Evolutionary conservation across 2,329 filamentous ascomycete species (phyloP), one percentile per base, ranked within the genome.

Genomic region (Fusarium torulosum): DNA sequence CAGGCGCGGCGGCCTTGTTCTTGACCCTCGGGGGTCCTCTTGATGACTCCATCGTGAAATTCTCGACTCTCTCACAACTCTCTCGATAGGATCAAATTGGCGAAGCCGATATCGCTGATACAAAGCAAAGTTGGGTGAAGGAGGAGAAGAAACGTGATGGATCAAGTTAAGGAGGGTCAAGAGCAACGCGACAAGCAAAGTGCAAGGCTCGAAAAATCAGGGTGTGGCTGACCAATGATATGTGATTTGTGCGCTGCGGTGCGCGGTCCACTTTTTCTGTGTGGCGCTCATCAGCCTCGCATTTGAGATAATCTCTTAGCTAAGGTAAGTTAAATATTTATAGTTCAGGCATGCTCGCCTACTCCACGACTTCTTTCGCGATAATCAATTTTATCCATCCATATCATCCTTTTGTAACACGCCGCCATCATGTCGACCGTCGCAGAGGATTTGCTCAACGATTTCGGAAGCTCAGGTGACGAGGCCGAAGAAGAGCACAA

Each of bases 21-120:
- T 98, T 98, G 85, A 99, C 96, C 87, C 94, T 86, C 14, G 96
- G 95, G 59, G 96, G 95, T 74, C 95, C 96, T 69, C 95, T 91
- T 71, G 92, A 90, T 59, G 91, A 88, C 85, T 98, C 95, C 94
- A 98, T 97, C 68, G 66, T 87, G 79, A 27, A n/a, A 43, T 63
- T 58, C 50, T 25, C 40, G 40, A 37, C 10, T 37, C 33, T 55
- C n/a, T 23, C 15, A 38, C 42, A 42, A 40, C 10, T 37, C 33
- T 55, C 17, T 23, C 15, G 41, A n/a, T 29, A 31, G 19, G 19
- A 13, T 42, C 19, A 15, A 31, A 11, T 11, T 43, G 13, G 20
- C 27, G 29, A 23, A 38, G 20, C 13, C 9, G 40, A 27, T 52
- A 13, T 7, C 20, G 29, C 42, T n/a, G 47, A 38, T 27, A 47